A percentile compares a stretch with the other conserved stretches of the same genome.
phyloP scores from a whole-genome alignment of 2,329 filamentous ascomycete genomes.

The Diaporthe velutina region DNA sequence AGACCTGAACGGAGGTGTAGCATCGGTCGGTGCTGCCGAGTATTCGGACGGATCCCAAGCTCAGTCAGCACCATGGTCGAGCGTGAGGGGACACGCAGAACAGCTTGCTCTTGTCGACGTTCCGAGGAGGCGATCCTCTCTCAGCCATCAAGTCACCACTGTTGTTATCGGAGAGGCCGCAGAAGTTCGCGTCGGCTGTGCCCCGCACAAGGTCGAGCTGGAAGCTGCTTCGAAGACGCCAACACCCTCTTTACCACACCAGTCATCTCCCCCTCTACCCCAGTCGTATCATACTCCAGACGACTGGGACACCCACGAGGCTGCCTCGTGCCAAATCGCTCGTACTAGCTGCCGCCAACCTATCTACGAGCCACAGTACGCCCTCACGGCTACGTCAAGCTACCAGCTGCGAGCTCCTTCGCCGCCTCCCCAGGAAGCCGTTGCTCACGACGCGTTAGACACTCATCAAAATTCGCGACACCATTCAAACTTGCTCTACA shows the following conservation, averaged over 20 bases:
- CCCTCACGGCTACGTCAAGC: background rate
- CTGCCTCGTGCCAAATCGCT: constrained; percentile 6
- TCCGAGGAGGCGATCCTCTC: constrained; percentile 39
- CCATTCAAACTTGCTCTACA: constrained; percentile 21
- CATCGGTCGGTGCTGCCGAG: background rate
- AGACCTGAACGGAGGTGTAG: background rate
- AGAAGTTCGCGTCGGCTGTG: constrained; percentile 12
- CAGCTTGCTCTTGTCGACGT: constrained; percentile 25
- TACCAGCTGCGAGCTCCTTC: constrained; percentile 32
- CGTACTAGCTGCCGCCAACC: constrained; percentile 13
- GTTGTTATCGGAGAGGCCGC: constrained; percentile 14
- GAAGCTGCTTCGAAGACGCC: constrained; percentile 10
- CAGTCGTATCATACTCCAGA: background rate
- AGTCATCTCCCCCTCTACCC: background rate
- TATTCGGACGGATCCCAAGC: constrained; percentile 9
- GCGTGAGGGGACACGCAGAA: background rate
- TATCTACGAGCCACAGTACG: constrained; percentile 10
- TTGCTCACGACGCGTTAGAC: constrained; percentile 5
- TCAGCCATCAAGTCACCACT: constrained; percentile 38
- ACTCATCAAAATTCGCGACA: background rate
- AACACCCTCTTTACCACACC: background rate
- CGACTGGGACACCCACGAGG: constrained; percentile 22
- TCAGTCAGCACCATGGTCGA: background rate
- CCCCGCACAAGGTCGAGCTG: constrained; percentile 3
- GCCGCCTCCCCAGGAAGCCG: constrained; percentile 1